A percentile compares a stretch with the other conserved stretches of the same genome.
phyloP scores from a whole-genome alignment of 257 asterid species.

The Nyctanthes arbortristis region DNA sequence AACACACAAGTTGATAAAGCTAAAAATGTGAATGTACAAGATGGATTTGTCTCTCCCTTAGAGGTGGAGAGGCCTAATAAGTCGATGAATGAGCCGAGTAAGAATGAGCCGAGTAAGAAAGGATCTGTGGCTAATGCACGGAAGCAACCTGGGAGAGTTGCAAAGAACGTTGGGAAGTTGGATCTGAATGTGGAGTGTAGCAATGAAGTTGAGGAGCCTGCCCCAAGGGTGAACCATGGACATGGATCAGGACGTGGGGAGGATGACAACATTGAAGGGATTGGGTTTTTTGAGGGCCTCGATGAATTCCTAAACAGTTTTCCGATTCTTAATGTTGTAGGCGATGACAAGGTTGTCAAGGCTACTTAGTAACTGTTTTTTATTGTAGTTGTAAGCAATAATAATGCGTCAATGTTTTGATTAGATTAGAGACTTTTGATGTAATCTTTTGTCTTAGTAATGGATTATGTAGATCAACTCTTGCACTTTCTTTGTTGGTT shows the following conservation, averaged over 20 bases:
- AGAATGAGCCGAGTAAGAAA: slow-evolving; percentile 53
- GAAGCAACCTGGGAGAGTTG: slow-evolving; percentile 73
- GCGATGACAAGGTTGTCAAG: slow-evolving; percentile 81
- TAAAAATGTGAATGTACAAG: slow-evolving; percentile 41
- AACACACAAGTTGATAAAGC: slow-evolving; percentile 53
- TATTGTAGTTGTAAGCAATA: slow-evolving; percentile 40
- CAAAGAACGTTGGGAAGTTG: slow-evolving; percentile 68
- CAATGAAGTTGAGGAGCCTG: slow-evolving; percentile 84
- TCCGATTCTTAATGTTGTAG: slow-evolving; percentile 80
- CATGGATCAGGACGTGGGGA: slow-evolving; percentile 65
- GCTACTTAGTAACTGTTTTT: slow-evolving; percentile 52
- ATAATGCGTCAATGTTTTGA: slow-evolving; percentile 24
- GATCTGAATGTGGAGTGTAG: slow-evolving; percentile 93
- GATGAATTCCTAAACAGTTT: slow-evolving; percentile 90
- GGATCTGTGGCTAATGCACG: slow-evolving; percentile 44
- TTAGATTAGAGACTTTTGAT: slow-evolving; percentile 33
- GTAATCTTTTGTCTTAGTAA: slow-evolving; percentile 42
- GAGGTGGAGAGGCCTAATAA: slow-evolving; percentile 44
- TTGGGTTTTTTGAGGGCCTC: slow-evolving; percentile 92
- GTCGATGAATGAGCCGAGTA: slow-evolving; percentile 41
- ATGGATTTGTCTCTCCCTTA: slow-evolving; percentile 40
- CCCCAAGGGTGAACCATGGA: slow-evolving; percentile 51
- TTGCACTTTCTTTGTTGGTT: slow-evolving; percentile 28
- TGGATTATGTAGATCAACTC: slow-evolving; percentile 40
- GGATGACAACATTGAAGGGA: slow-evolving; percentile 85